These are phyloP conservation scores for Entomortierella chlamydospora DNA, from an alignment of 192 early-diverging fungal genomes.

Conservation along the genomic window DNA sequence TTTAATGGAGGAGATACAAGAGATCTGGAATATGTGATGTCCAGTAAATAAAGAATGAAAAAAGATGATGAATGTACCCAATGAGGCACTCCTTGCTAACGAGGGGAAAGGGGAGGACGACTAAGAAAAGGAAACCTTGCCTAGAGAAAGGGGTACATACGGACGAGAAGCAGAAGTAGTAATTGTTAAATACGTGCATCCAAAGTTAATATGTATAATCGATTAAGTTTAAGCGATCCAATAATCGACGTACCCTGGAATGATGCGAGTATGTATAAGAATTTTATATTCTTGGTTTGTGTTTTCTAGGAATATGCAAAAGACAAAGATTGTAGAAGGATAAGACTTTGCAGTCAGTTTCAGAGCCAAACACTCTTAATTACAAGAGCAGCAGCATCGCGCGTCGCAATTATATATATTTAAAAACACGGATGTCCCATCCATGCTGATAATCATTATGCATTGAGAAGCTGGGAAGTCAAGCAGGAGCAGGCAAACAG, in stretches of 20 bases:
- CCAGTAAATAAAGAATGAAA: background rate
- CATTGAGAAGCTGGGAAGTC: background rate
- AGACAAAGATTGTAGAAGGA: background rate
- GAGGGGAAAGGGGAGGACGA: background rate
- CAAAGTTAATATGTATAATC: no score
- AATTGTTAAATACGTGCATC: background rate
- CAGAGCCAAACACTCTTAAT: background rate
- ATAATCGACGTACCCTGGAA: background rate
- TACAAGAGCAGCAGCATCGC: background rate
- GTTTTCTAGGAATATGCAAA: background rate
- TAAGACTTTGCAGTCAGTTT: background rate
- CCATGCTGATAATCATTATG: background rate
- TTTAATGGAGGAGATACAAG: background rate
- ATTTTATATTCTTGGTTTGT: background rate
- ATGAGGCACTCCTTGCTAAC: constrained; percentile 1
- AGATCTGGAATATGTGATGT: background rate
- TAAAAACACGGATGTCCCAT: background rate
- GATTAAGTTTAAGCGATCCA: no score
- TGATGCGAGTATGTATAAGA: background rate
- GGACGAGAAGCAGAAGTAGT: background rate
- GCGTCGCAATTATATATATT: background rate
- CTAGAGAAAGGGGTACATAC: background rate
- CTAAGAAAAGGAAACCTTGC: background rate
- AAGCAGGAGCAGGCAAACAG: constrained; percentile 5
- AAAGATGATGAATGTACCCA: background rate